Conservation (phyloP, 2,329 filamentous ascomycete genomes). For the Pseudogymnoascus sp. region DNA sequence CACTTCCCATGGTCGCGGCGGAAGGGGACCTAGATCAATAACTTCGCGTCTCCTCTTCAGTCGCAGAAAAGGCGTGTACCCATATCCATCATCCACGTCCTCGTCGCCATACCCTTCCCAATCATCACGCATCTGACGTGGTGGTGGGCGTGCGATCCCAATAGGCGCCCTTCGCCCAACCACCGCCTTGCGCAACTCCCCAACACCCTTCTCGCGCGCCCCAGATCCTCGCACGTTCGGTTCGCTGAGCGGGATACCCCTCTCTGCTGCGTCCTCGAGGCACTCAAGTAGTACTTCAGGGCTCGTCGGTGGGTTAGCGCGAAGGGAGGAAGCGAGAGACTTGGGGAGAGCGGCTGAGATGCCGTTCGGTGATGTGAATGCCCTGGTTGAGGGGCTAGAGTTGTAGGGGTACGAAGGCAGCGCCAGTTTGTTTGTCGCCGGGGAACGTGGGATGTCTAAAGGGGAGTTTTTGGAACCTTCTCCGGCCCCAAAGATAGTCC, state of each 20-base stretch:
- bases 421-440: not conserved
- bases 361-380: not conserved
- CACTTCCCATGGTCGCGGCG: not conserved
- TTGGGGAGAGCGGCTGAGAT: not conserved
- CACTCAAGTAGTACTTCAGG: not conserved
- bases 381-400: not conserved
- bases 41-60: not conserved
- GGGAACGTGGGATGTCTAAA: not conserved
- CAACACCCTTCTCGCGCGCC: not conserved
- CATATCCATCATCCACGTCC: not conserved
- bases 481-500: not conserved
- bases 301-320: not conserved
- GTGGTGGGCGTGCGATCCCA: not conserved
- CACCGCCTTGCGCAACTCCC: not conserved
- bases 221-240: not conserved
- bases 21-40: not conserved
- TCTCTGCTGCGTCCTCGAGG: not conserved
- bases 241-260: not conserved
- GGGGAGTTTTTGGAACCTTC: no score
- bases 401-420: not conserved
- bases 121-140: not conserved
- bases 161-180: not conserved
- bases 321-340: not conserved
- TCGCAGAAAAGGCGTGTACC: not conserved
- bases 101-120: not conserved